These are phyloP conservation scores for Suillus lakei DNA, from an alignment of 768 basidiomycete species.

Conservation along the genomic window DNA sequence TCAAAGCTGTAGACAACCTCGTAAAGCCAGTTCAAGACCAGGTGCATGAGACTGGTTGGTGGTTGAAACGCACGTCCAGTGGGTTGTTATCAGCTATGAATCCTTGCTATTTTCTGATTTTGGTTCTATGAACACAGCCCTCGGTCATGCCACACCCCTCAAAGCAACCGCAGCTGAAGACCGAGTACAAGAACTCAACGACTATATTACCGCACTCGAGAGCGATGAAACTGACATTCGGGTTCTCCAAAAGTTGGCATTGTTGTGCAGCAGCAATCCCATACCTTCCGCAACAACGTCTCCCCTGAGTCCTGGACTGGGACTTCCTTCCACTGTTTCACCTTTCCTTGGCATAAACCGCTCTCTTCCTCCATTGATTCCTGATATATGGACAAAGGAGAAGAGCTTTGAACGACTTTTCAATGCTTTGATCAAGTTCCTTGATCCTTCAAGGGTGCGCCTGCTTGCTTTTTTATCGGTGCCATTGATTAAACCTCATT, in stretches of 20 bases:
- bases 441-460: slow-evolving; percentile 68
- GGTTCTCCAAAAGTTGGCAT: slow-evolving; percentile 67
- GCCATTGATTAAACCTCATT: slow-evolving; percentile 5
- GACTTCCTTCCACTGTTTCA: slow-evolving; percentile 60
- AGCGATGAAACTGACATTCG: slow-evolving; percentile 53
- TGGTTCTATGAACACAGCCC: slow-evolving; percentile 20
- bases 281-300: slow-evolving; percentile 48
- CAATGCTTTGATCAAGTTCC: slow-evolving; percentile 61
- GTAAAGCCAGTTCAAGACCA: slow-evolving; percentile 71
- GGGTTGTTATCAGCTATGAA: slow-evolving; percentile 33
- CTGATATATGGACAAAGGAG: slow-evolving; percentile 75
- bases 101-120: slow-evolving; percentile 16
- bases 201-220: slow-evolving; percentile 58
- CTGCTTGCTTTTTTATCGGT: slow-evolving; percentile 6
- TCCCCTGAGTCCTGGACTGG: slow-evolving; percentile 56
- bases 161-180: slow-evolving; percentile 45
- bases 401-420: slow-evolving; percentile 75
- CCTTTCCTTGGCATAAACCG: slow-evolving; percentile 50
- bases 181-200: slow-evolving; percentile 54
- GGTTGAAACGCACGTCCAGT: slow-evolving; percentile 79
- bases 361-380: slow-evolving; percentile 45
- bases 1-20: slow-evolving; percentile 56
- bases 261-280: slow-evolving; percentile 65
- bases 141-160: slow-evolving; percentile 53
- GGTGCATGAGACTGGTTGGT: slow-evolving; percentile 81